Evolutionary conservation across 139 green algal genomes (phyloP).

Genomic region (Zygnema circumcarinatum): DNA sequence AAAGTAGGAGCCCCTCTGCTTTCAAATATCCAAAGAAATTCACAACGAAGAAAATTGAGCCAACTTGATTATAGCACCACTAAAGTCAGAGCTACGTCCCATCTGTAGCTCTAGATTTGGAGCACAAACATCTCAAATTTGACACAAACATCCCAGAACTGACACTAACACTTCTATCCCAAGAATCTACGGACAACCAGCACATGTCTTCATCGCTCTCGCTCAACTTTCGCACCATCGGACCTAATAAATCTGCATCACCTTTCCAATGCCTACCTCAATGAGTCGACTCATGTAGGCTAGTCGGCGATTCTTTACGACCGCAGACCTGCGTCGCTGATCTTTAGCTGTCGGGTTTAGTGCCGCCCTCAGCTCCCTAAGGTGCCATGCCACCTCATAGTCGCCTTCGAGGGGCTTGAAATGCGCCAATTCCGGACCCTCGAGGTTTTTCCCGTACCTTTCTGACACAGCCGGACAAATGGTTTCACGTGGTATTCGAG

Average conservation of each 20-base stretch:
- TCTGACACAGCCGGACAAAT: too few relatives aligned
- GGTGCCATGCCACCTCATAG: slow-evolving; percentile 54
- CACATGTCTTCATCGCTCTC: too few relatives aligned
- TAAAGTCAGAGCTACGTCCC: too few relatives aligned
- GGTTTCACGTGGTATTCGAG: too few relatives aligned
- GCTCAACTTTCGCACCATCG: too few relatives aligned
- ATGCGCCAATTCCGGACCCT: slow-evolving; percentile 34
- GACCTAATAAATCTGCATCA: too few relatives aligned
- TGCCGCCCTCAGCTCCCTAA: neutral
- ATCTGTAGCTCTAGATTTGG: too few relatives aligned
- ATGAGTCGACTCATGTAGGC: slow-evolving; percentile 67
- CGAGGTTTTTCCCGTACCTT: slow-evolving; percentile 33
- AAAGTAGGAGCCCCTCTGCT: slow-evolving; percentile 74
- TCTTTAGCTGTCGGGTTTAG: neutral
- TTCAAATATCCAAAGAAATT: slow-evolving; percentile 43
- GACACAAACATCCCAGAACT: too few relatives aligned
- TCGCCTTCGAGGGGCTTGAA: slow-evolving; percentile 43
- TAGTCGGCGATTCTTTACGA: slow-evolving; percentile 73
- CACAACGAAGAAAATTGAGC: neutral
- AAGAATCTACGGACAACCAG: too few relatives aligned
- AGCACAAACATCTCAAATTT: too few relatives aligned
- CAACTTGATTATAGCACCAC: too few relatives aligned
- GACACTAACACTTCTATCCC: too few relatives aligned
- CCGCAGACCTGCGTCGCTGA: slow-evolving; percentile 13
- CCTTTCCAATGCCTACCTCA: neutral